A percentile compares a stretch with the other conserved stretches of the same genome.
phyloP scores from a whole-genome alignment of 2,329 filamentous ascomycete genomes.

The Cercospora nicotianae region DNA sequence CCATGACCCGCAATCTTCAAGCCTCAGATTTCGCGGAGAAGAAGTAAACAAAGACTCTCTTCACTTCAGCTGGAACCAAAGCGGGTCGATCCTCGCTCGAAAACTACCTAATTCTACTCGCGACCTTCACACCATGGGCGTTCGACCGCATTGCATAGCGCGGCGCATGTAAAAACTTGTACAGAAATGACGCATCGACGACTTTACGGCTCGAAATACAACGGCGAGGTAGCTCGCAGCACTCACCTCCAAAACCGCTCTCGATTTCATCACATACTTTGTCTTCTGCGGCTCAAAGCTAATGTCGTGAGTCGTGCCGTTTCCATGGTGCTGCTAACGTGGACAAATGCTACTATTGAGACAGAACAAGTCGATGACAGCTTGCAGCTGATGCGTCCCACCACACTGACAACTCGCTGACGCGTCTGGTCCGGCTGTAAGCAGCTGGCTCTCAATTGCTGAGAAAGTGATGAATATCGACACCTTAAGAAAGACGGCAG shows the following conservation, averaged over 20 bases:
- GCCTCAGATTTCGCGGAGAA: constrained; percentile 75
- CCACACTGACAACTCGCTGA: background rate
- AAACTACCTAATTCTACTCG: background rate
- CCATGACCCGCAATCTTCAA: constrained; percentile 94
- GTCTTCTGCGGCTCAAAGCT: too few species aligned
- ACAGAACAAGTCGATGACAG: too few species aligned
- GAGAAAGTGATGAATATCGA: background rate
- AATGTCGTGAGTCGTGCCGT: too few species aligned
- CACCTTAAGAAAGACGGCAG: too few species aligned
- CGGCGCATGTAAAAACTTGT: constrained; percentile 1
- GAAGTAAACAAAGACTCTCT: constrained; percentile 20
- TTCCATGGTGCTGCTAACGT: too few species aligned
- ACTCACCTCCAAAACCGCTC: too few species aligned
- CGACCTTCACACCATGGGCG: background rate
- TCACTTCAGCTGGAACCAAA: background rate
- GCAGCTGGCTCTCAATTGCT: background rate
- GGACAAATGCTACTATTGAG: too few species aligned
- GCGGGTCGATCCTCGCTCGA: too few species aligned
- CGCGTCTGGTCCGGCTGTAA: background rate
- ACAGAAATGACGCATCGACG: constrained; percentile 1
- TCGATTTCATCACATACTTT: too few species aligned
- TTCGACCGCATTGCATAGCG: background rate
- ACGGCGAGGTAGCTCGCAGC: background rate
- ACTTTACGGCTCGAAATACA: background rate
- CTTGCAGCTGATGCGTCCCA: too few species aligned